Percentiles rank a stretch among this genome's conserved stretches.
Evolutionary conservation across 768 basidiomycete genomes (phyloP).

Genomic region (Trametes cubensis): DNA sequence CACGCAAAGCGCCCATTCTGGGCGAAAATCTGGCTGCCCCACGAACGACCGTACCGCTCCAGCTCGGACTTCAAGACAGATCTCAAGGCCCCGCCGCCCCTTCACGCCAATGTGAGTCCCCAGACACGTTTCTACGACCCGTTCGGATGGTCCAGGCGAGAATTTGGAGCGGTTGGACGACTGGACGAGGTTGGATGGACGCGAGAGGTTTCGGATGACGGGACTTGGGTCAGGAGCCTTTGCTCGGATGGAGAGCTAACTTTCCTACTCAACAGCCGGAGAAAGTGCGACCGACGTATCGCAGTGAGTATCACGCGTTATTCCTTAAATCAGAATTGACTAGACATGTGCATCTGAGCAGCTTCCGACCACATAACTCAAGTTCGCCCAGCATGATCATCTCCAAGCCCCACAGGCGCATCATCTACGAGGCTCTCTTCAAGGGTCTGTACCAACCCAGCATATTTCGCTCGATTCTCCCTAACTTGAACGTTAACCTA

Average conservation of each 20-base stretch:
- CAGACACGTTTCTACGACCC: constrained; percentile 7
- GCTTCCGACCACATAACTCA: constrained; percentile 36
- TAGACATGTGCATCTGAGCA: constrained; percentile 11
- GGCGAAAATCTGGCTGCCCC: constrained; percentile 22
- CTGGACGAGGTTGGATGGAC: constrained; percentile 39
- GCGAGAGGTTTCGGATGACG: constrained; percentile 34
- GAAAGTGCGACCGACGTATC: constrained; percentile 38
- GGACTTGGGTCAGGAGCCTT: constrained; percentile 12
- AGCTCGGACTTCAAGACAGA: constrained; percentile 42
- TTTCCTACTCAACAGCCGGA: constrained; percentile 33
- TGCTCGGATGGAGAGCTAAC: constrained; percentile 26
- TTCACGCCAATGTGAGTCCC: constrained; percentile 34
- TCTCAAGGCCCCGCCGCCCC: constrained; percentile 34
- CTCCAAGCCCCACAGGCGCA: constrained; percentile 89
- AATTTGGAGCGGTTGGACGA: constrained; percentile 15
- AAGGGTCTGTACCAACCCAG: constrained; percentile 67
- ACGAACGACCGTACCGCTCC: constrained; percentile 28
- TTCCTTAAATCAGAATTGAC: background rate
- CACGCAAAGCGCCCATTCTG: constrained; percentile 17
- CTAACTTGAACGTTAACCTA: background rate
- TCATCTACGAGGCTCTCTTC: constrained; percentile 99
- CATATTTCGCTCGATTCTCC: background rate
- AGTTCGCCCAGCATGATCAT: constrained; percentile 83
- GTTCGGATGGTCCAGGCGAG: constrained; percentile 5
- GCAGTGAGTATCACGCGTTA: constrained; percentile 37